Conservation (phyloP, 352 stramenopile species). For the Pilasporangium apinafurcum region DNA sequence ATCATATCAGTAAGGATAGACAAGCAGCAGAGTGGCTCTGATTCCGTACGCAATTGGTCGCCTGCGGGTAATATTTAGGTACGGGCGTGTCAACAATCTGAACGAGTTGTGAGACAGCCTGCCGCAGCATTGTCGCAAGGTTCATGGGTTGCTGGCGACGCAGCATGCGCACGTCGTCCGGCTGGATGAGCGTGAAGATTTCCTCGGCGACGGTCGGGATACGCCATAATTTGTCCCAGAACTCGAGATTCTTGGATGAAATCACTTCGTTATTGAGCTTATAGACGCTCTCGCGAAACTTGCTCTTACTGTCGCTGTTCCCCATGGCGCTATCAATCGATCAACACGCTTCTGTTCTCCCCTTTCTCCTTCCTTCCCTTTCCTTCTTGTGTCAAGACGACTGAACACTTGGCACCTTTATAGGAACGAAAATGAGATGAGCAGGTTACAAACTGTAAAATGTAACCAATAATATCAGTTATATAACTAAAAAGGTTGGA, state of each 20-base stretch:
- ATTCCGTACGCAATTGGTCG: constrained; percentile 82
- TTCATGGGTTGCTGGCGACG: constrained; percentile 78
- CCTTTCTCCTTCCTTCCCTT: too few relatives aligned
- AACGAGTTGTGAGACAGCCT: constrained; percentile 75
- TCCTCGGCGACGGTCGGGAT: constrained; percentile 85
- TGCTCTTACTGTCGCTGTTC: constrained; percentile 89
- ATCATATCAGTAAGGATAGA: too few relatives aligned
- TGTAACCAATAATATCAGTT: too few relatives aligned
- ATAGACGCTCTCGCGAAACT: constrained; percentile 89
- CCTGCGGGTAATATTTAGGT: constrained; percentile 85
- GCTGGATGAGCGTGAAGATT: constrained; percentile 88
- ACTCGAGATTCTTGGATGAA: constrained; percentile 82
- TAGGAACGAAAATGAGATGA: too few relatives aligned
- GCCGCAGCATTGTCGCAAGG: constrained; percentile 74
- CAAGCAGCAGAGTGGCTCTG: too few relatives aligned
- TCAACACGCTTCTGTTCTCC: too few relatives aligned
- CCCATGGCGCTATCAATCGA: too few relatives aligned
- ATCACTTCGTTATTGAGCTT: constrained; percentile 88
- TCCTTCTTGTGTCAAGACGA: too few relatives aligned
- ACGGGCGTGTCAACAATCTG: constrained; percentile 85
- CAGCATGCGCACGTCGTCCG: constrained; percentile 85
- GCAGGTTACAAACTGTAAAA: too few relatives aligned
- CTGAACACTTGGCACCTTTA: too few relatives aligned
- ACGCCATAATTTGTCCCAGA: constrained; percentile 88
- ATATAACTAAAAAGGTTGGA: too few relatives aligned